Evolutionary conservation across 2,329 filamentous ascomycete genomes (phyloP), one percentile per base, ranked within the genome.

Genomic region (Nothomitra cinnamomea): DNA sequence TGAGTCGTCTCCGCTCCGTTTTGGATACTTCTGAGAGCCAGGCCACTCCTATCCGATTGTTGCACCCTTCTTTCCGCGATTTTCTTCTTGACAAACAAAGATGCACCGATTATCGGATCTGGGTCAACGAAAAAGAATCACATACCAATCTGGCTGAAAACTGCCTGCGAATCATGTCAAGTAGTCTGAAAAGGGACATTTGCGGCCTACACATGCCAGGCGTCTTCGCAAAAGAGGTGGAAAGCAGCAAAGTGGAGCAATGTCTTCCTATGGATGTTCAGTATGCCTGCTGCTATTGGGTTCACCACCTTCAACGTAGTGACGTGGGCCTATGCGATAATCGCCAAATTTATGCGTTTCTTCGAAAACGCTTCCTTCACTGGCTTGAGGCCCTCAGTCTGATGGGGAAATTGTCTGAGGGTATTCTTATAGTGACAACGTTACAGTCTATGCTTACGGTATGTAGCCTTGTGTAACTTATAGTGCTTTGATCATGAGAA

Each of bases 381-480:
- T 73, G 68, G 70, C 59, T 74, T 2, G 70, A 73, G 54, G 64
- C 66, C 36, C 61, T 72, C 2, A 67, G 67, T 48, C 61, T 70
- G 2, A 55, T 68, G 12, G 47, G 53, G 8, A 55, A 58, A 32
- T 57, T 64, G 6, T 56, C 57, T 8, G 43, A 58, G 52, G 66
- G 59, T 1, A 47, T 65, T 2, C n/a, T 57, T 7, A 53, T 58
- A 12, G 54, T 66, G 58, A 59, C 5, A 21, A 6, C 8, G 3
- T 21, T 45, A 21, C 6, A 45, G 41, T 45, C 41, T 45, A 45
- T 1, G 19, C n/a, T 45, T 21, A 13, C n/a, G 41, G 19, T 21
- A 8, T 10, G 41, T 45, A 22, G 10, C 15, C 24, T 5, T 45
- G n/a, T 45, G 10, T 10, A 45, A 38, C 35, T 22, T 13, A 22